Conservation (phyloP, 768 basidiomycete genomes). For the Collybia sordida region DNA sequence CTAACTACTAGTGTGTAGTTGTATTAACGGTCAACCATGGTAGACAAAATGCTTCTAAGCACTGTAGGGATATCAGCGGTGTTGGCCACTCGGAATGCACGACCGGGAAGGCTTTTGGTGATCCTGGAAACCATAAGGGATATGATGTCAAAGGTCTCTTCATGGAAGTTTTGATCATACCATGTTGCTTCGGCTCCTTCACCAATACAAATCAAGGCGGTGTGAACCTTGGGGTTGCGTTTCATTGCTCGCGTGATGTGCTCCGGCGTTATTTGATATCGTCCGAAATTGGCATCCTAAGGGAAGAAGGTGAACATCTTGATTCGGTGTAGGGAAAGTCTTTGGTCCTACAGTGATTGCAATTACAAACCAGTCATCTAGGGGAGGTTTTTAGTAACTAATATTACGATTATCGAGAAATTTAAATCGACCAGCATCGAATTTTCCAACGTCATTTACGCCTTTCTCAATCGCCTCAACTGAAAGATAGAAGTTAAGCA, state of each 20-base stretch:
- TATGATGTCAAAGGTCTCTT: background rate
- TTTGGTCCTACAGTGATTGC: slow-evolving; percentile 48
- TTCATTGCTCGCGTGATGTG: slow-evolving; percentile 59
- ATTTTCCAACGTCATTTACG: slow-evolving; percentile 58
- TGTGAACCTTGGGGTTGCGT: slow-evolving; percentile 61
- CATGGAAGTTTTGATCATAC: slow-evolving; percentile 28
- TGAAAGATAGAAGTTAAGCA: slow-evolving; percentile 16
- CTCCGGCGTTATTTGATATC: slow-evolving; percentile 61
- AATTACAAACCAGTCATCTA: slow-evolving; percentile 74
- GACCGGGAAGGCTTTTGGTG: slow-evolving; percentile 58
- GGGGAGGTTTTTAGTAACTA: background rate
- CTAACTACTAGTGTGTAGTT: too few species aligned
- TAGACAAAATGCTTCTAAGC: slow-evolving; percentile 58
- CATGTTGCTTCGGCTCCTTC: slow-evolving; percentile 66
- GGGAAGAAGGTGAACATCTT: background rate
- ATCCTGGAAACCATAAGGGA: slow-evolving; percentile 41
- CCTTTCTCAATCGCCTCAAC: slow-evolving; percentile 68
- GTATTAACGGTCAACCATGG: slow-evolving; percentile 48
- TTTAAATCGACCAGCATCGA: slow-evolving; percentile 51
- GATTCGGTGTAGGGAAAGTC: background rate
- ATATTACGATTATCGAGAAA: background rate
- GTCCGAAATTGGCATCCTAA: slow-evolving; percentile 64
- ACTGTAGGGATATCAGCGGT: slow-evolving; percentile 67
- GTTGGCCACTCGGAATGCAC: slow-evolving; percentile 57
- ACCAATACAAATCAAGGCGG: slow-evolving; percentile 67